Percentiles rank a stretch among this genome's conserved stretches.
These are phyloP conservation scores for Limonomyces culmigenus DNA, from an alignment of 1,284 basidiomycete genomes.

Conservation along the genomic window DNA sequence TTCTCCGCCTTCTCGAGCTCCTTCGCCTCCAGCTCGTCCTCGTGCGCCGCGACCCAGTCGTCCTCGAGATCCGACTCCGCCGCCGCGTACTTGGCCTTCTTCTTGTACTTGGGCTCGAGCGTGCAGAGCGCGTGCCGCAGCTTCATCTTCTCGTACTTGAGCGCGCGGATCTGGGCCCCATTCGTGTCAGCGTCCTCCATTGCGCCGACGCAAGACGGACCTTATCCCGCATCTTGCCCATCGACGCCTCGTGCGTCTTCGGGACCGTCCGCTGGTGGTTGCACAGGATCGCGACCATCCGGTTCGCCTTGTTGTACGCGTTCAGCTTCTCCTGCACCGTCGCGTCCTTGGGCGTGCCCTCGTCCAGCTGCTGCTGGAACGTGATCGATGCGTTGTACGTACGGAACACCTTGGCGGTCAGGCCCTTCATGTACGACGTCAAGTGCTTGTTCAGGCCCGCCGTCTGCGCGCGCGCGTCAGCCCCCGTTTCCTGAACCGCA, in stretches of 20 bases:
- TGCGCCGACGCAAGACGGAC: too few species aligned
- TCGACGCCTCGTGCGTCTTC: conserved; percentile 81
- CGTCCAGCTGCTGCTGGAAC: conserved; percentile 78
- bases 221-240: conserved; percentile 85
- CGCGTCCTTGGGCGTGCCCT: conserved; percentile 52
- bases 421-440: conserved; percentile 82
- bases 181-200: too few species aligned
- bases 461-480: conserved; percentile 63
- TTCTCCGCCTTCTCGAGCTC: conserved; percentile 30
- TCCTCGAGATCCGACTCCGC: conserved; percentile 80
- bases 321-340: conserved; percentile 86
- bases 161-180: conserved; percentile 52
- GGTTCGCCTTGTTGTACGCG: conserved; percentile 90
- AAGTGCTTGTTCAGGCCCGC: conserved; percentile 79
- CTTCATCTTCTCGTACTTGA: conserved; percentile 94
- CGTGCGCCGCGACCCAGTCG: conserved; percentile 37
- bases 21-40: conserved; percentile 28
- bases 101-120: conserved; percentile 66
- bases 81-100: conserved; percentile 61
- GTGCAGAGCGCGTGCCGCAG: conserved; percentile 67
- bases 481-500: too few species aligned
- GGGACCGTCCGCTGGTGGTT: conserved; percentile 93
- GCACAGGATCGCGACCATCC: conserved; percentile 88
- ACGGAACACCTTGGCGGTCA: conserved; percentile 97
- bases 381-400: conserved; percentile 95